Evolutionary conservation across 2,329 filamentous ascomycete genomes (phyloP), one percentile per base, ranked within the genome.

Genomic region (Phaeosphaeria sp.): DNA sequence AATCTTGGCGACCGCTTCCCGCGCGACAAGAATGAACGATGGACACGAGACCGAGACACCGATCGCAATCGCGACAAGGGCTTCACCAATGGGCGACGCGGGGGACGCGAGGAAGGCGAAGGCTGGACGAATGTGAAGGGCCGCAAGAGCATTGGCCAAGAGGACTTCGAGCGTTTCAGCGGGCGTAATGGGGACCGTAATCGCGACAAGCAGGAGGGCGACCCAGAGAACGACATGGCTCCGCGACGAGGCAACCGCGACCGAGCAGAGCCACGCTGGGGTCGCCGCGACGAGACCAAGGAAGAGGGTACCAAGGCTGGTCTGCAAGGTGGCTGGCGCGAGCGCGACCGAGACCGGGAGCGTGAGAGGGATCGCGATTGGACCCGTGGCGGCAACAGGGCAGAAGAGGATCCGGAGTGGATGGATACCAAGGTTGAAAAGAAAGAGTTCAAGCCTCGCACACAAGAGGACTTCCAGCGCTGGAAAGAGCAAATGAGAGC

Each of bases 401-500:
- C 85, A 6, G 75, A 78, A 48, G 63, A 91, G 63, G 92, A 96
- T 50, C 93, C 94, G 5, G 93, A 97, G 77, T 97, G 93, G 94
- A 84, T 97, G 77, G 92, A 96, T 72, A 73, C 78, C 41, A 87
- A 88, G 17, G 84, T 82, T 46, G 79, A 84, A 21, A 89, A 90
- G 57, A 89, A 91, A 51, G 87, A 89, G 68, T 81, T 85, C 36
- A 87, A 90, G 68, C 85, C 84, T 5, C 90, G 92, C 68, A 97
- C 93, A 0, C 89, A 92, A 69, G 93, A 96, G 72, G 93, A 97
- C 65, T 96, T 97, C 76, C 90, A 96, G 79, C 91, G 91, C 66
- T 97, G 94, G 88, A 97, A 97, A 84, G 92, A 96, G 68, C 85
- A 85, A 63, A 96, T 96, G 92, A 94, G 91, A 77, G 88, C 88